A percentile compares a stretch with the other conserved stretches of the same genome.
These are phyloP conservation scores for Backusella macrospora DNA, from an alignment of 192 early-diverging fungal genomes.

Conservation along the genomic window DNA sequence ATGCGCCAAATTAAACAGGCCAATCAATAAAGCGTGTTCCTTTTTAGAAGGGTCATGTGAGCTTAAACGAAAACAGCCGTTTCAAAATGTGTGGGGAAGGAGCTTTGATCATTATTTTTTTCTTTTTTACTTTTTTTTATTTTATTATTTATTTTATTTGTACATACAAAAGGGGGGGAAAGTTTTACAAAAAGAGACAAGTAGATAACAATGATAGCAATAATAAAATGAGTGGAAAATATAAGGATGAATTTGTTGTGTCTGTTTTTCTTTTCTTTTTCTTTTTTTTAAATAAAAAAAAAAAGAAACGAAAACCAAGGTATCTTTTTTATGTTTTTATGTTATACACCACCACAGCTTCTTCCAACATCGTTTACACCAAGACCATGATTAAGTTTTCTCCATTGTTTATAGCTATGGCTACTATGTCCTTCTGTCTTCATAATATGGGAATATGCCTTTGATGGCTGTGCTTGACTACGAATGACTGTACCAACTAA, in stretches of 20 bases:
- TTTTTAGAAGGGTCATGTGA: slow-evolving; percentile 8
- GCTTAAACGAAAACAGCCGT: slow-evolving; percentile 1
- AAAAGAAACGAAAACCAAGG: no score
- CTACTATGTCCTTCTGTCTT: slow-evolving; percentile 19
- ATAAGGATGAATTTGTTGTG: background rate
- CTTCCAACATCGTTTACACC: slow-evolving; percentile 41
- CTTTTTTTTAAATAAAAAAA: background rate
- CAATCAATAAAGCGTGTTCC: background rate
- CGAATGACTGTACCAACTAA: slow-evolving; percentile 31
- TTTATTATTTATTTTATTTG: no score
- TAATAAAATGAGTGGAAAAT: slow-evolving; percentile 1
- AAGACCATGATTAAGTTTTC: slow-evolving; percentile 38
- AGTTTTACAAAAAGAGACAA: slow-evolving; percentile 1
- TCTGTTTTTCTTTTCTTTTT: background rate
- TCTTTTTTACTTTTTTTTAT: background rate
- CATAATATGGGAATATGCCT: slow-evolving; percentile 33
- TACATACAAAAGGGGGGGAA: background rate
- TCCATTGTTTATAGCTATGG: slow-evolving; percentile 29
- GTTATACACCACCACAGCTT: slow-evolving; percentile 44
- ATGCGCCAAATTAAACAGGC: background rate
- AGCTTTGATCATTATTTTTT: background rate
- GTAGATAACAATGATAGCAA: background rate
- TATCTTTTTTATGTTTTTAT: no score
- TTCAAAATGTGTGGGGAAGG: slow-evolving; percentile 5
- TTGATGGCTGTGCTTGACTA: slow-evolving; percentile 28